Evolutionary conservation across 106 monocot genomes (phyloP).

Genomic region (Alisma plantagoaquatica): DNA sequence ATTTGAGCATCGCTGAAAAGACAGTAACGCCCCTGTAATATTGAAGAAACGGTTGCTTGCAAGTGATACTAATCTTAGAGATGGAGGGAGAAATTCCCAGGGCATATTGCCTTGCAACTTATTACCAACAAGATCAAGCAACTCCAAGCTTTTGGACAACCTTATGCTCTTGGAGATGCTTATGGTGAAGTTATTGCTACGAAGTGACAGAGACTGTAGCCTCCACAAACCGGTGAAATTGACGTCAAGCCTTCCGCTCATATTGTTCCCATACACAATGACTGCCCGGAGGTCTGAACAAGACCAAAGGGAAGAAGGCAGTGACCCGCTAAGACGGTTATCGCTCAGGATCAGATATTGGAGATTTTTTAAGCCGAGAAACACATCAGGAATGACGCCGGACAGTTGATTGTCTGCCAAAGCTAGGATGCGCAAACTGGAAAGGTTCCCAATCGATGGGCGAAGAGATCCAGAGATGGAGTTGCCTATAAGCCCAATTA

Average conservation of each 20-base stretch:
- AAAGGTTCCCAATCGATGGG: conserved; percentile 22
- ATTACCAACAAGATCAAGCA: conserved; percentile 56
- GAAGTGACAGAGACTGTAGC: conserved; percentile 45
- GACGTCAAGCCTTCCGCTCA: conserved; percentile 29
- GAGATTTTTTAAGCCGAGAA: conserved; percentile 32
- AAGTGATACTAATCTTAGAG: conserved; percentile 47
- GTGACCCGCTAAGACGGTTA: conserved; percentile 35
- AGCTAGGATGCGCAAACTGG: conserved; percentile 19
- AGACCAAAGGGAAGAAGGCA: conserved; percentile 30
- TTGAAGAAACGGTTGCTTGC: conserved; percentile 61
- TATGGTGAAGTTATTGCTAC: conserved; percentile 37
- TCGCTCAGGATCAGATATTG: conserved; percentile 30
- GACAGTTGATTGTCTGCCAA: conserved; percentile 38
- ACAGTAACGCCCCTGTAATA: conserved; percentile 27
- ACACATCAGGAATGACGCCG: conserved; percentile 50
- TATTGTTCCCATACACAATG: conserved; percentile 46
- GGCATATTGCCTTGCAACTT: conserved; percentile 41
- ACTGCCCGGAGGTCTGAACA: conserved; percentile 30
- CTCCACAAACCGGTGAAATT: conserved; percentile 40
- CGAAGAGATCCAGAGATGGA: conserved; percentile 25
- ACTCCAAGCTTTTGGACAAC: conserved; percentile 25
- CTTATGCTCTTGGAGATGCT: conserved; percentile 36
- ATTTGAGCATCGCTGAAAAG: conserved; percentile 39
- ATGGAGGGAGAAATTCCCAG: conserved; percentile 31
- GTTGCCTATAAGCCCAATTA: conserved; percentile 35